Conservation (phyloP, 2,329 filamentous ascomycete genomes). For the Exserohilum turcica region DNA sequence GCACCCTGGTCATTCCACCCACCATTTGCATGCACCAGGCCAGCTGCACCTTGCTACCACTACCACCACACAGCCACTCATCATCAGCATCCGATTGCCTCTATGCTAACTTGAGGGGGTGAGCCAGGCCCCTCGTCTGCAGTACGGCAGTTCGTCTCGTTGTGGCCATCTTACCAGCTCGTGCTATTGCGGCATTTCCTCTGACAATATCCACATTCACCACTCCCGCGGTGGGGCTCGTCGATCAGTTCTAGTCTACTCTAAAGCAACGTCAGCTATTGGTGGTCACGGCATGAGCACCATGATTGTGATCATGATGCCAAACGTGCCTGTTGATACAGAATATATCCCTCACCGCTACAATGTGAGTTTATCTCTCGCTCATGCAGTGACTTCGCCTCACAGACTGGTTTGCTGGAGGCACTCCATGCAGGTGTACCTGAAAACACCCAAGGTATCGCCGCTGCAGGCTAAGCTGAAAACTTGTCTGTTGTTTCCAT, state of each 20-base stretch:
- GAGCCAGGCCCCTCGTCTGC: constrained; percentile 1
- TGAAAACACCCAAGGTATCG: constrained; percentile 2
- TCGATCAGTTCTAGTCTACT: constrained; percentile 22
- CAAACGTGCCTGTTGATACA: background rate
- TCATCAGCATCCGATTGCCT: background rate
- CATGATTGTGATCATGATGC: constrained; percentile 4
- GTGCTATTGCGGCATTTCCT: constrained; percentile 16
- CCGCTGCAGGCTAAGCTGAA: too few species aligned
- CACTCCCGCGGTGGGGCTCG: constrained; percentile 18
- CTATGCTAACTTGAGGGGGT: background rate
- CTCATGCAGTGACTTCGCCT: constrained; percentile 1
- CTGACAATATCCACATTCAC: constrained; percentile 13
- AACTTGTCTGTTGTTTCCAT: too few species aligned
- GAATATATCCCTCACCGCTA: constrained; percentile 8
- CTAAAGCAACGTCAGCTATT: constrained; percentile 25
- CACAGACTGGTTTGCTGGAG: constrained; percentile 5
- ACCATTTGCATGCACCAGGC: constrained; percentile 6
- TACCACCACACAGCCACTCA: constrained; percentile 8
- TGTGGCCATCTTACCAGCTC: background rate
- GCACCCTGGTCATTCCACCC: background rate
- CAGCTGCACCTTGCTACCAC: constrained; percentile 7
- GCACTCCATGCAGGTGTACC: constrained; percentile 7
- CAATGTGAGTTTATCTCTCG: constrained; percentile 8
- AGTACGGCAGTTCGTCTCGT: constrained; percentile 1
- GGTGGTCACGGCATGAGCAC: constrained; percentile 5